phyloP scores from a whole-genome alignment of 2,329 filamentous ascomycete genomes.

The Chaetomiaceae sp. region DNA sequence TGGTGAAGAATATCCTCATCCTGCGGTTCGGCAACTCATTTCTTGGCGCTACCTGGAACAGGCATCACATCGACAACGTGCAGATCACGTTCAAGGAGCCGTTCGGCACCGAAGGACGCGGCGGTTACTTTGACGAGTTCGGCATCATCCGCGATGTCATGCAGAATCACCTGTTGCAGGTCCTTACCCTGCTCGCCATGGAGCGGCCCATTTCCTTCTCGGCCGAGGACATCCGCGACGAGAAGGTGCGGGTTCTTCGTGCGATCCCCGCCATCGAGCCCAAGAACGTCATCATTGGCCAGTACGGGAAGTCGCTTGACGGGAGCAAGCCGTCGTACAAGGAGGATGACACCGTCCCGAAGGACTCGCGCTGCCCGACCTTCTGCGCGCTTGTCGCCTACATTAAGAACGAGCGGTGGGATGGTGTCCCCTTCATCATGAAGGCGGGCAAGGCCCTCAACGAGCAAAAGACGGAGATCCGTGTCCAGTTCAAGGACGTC shows the following conservation, averaged over 20 bases:
- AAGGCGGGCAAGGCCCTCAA: conserved; percentile 99
- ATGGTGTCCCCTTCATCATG: conserved; percentile 97
- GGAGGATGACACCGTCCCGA: conserved; percentile 96
- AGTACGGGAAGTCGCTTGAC: conserved; percentile 94
- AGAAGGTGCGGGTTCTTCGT: conserved; percentile 94
- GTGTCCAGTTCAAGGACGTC: conserved; percentile 99
- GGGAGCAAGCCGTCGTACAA: conserved; percentile 97
- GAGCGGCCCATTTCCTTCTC: conserved; percentile 98
- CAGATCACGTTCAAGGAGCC: conserved; percentile 99
- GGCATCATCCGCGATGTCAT: conserved; percentile 99
- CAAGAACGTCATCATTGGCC: conserved; percentile 99
- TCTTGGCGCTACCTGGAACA: conserved; percentile 97
- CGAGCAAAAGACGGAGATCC: conserved; percentile 99
- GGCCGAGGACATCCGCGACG: conserved; percentile 94
- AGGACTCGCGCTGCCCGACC: conserved; percentile 94
- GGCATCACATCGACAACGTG: conserved; percentile 98
- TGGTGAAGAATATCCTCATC: conserved; percentile 99
- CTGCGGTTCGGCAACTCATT: conserved; percentile 98
- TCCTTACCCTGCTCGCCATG: conserved; percentile 94
- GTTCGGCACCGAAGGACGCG: conserved; percentile 94
- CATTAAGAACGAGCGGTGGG: conserved; percentile 99
- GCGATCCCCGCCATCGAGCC: conserved; percentile 92
- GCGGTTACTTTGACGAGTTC: conserved; percentile 99
- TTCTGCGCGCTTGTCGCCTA: conserved; percentile 96
- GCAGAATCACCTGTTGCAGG: conserved; percentile 98